Conservation (phyloP, 371 early-diverging fungal genomes). For the Rhizopus sp. region DNA sequence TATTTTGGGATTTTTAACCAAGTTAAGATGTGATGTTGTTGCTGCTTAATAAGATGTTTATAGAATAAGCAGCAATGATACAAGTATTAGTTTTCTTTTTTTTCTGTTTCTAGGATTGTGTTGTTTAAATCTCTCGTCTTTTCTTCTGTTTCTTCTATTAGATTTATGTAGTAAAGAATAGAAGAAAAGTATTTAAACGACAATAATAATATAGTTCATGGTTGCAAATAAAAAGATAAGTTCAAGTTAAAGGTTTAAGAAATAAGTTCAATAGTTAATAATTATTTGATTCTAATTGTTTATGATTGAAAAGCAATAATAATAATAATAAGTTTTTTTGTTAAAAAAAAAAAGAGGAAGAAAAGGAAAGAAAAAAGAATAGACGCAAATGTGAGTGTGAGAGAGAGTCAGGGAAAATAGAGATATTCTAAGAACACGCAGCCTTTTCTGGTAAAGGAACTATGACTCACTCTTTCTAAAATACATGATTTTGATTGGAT, state of each 20-base stretch:
- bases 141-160: not conserved
- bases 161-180: not conserved
- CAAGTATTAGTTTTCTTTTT: too few species aligned
- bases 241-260: not conserved
- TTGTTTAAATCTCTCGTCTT: not conserved
- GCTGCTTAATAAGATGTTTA: too few species aligned
- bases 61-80: too few species aligned
- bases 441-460: not conserved
- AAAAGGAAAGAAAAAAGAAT: not conserved
- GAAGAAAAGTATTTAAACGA: constrained; percentile 5
- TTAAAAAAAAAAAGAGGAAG: not conserved
- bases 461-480: constrained; percentile 2
- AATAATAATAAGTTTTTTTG: not conserved
- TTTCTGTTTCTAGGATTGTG: too few species aligned
- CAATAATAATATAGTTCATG: constrained; percentile 1
- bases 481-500: not conserved
- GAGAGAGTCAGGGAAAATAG: not conserved
- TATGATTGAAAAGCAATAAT: not conserved
- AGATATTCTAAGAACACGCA: not conserved
- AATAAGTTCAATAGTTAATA: not conserved
- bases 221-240: not conserved
- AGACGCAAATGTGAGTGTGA: not conserved
- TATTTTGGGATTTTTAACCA: not conserved
- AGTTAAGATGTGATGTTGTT: too few species aligned
- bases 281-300: not conserved